Evolutionary conservation across 2,329 filamentous ascomycete species (phyloP), one percentile per base, ranked within the genome.

Genomic region (Cercospora sesami): DNA sequence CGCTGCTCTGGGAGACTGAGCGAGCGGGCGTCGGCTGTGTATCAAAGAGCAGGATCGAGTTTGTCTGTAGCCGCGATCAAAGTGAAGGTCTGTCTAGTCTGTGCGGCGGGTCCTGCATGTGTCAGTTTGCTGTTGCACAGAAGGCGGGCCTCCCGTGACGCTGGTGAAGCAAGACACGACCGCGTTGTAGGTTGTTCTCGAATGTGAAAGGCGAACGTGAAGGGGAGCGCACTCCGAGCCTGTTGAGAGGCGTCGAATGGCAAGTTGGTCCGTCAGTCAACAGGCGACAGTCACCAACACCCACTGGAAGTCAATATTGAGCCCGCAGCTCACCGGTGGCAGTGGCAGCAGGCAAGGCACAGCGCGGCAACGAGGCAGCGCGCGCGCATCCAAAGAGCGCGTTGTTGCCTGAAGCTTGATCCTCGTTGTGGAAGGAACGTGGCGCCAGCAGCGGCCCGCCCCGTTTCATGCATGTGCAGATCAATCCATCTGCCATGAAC

Each of bases 361-460:
- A 48, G 30, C 28, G 57, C 63, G 63, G 63, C 33, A 28, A 48
- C 45, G 42, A 55, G 33, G 60, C 28, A 48, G 45, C n/a, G 16
- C 30, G 64, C 31, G 58, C 23, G 28, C 51, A 30, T 36, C 28
- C 48, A 36, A 30, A 21, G 36, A 30, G 36, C 36, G 66, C 58
- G 55, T 61, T 45, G 66, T 42, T 68, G 55, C 66, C 61, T 68
- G 60, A 39, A 36, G 53, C 33, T 63, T 36, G 23, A 55, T 63
- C 60, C 39, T 8, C 30, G 30, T 26, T 18, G 26, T 28, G 33
- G 59, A 63, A 42, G 39, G 23, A 28, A n/a, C 4, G 23, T 31
- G 45, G 33, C 26, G 36, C 28, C 57, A 21, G 26, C 30, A 39
- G 23, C 59, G 39, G 31, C 59, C 39, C 59, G 31, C 16, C 21